phyloP scores from a whole-genome alignment of 2,329 filamentous ascomycete genomes.

The Chrysoporthe deuterocubensis region DNA sequence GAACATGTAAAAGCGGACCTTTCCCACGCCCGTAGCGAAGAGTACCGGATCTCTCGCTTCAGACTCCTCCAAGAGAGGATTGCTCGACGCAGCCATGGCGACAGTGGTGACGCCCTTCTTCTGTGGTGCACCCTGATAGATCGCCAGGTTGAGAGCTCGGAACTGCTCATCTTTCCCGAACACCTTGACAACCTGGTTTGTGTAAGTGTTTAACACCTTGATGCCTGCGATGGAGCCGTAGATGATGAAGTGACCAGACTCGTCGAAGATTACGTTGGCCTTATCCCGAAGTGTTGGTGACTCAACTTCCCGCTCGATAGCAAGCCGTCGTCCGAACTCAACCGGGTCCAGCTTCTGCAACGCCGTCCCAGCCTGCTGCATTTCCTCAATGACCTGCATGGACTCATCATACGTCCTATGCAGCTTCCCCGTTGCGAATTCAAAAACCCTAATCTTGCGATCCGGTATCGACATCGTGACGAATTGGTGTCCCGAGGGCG shows the following conservation, averaged over 20 bases:
- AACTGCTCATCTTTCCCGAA: slow-evolving; percentile 91
- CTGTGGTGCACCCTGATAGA: slow-evolving; percentile 95
- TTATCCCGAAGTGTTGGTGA: slow-evolving; percentile 68
- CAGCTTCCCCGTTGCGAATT: slow-evolving; percentile 87
- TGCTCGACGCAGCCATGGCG: slow-evolving; percentile 94
- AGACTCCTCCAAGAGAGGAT: slow-evolving; percentile 90
- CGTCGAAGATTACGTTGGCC: slow-evolving; percentile 90
- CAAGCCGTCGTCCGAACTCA: slow-evolving; percentile 88
- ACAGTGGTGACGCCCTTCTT: slow-evolving; percentile 93
- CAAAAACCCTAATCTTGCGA: slow-evolving; percentile 89
- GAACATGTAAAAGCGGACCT: slow-evolving; percentile 97
- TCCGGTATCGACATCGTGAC: slow-evolving; percentile 91
- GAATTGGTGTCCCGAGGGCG: slow-evolving; percentile 83
- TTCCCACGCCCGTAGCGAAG: slow-evolving; percentile 80
- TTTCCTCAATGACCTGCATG: slow-evolving; percentile 82
- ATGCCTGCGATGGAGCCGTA: slow-evolving; percentile 92
- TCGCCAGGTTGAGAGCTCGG: slow-evolving; percentile 76
- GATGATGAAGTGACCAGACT: slow-evolving; percentile 91
- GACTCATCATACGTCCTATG: slow-evolving; percentile 96
- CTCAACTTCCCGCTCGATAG: slow-evolving; percentile 85
- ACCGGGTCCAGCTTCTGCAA: slow-evolving; percentile 82
- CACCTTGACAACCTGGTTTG: slow-evolving; percentile 87
- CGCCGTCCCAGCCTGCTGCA: slow-evolving; percentile 92
- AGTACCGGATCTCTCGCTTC: slow-evolving; percentile 90
- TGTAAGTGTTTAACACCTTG: slow-evolving; percentile 95